These are phyloP conservation scores for Magnaporthiopsis incrustans DNA, from an alignment of 2,329 filamentous ascomycete genomes.

Conservation along the genomic window DNA sequence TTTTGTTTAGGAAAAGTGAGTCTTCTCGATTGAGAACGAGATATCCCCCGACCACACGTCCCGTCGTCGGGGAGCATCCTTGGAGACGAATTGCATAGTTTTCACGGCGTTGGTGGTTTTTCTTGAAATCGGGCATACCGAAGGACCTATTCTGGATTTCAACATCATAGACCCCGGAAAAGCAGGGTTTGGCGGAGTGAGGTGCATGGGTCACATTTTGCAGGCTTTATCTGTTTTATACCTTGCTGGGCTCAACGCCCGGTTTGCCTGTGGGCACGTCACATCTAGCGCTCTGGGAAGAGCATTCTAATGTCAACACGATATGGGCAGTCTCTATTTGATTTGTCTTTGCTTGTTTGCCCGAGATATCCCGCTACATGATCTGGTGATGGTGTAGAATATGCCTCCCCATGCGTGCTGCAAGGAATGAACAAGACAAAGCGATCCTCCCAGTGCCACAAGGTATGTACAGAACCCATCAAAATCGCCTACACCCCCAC, in stretches of 20 bases:
- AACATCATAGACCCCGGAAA: constrained; percentile 8
- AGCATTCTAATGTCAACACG: background rate
- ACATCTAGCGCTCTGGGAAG: background rate
- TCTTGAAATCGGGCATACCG: background rate
- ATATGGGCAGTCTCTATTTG: background rate
- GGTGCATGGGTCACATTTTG: constrained; percentile 1
- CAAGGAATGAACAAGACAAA: background rate
- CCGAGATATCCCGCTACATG: background rate
- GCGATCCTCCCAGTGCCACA: background rate
- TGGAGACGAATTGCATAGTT: background rate
- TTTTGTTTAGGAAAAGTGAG: constrained; percentile 10
- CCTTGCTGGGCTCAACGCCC: constrained; percentile 4
- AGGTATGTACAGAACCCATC: background rate
- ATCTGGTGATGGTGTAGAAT: background rate
- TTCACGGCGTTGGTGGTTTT: constrained; percentile 8
- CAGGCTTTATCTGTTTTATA: background rate
- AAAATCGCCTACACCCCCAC: background rate
- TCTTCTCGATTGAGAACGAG: background rate
- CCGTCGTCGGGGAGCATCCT: background rate
- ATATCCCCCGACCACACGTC: background rate
- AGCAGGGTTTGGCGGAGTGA: background rate
- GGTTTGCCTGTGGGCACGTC: background rate
- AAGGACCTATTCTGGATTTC: constrained; percentile 6
- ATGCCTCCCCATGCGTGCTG: background rate
- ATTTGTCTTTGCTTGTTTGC: background rate